Base-by-base conservation (phyloP, 139 green algal genomes). In the Coelastrella sp. region DNA sequence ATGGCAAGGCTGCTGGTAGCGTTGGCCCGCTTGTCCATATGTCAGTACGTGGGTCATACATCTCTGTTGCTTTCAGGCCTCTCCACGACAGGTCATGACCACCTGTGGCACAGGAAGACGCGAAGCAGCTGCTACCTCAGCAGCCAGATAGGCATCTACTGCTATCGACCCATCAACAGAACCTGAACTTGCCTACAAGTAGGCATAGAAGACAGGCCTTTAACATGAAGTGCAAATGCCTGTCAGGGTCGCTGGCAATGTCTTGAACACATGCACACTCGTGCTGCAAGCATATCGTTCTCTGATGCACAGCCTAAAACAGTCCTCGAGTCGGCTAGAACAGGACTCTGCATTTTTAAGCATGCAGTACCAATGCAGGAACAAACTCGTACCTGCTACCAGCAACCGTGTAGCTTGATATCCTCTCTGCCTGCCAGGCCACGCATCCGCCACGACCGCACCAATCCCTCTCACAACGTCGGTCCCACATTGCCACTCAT, bases 11-110 rank as follows among this genome's bases (percentile, higher is more conserved):
- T 6, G 78, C 57, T 23, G 94, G 94, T 89, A 96, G 91, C 0
- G 83, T 19, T 10, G 88, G 87, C 0, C 91, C 94, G 16, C 58
- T 22, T 3, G 47, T 73, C 95, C 95, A 96, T 17, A n/a, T n/a
- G 73, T 96, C 93, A 59, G 32, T 77, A 3, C 47, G 57, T 0
- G 90, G 88, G 32, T 95, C 78, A 47, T 96, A 96, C 81, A 96
- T 57, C 87, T 97, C 94, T 10, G 92, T 90, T 4, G 86, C 92
- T 56, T 91, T 94, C 68, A 93, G 80, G 19, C 78, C 85, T 4
- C 91, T 64, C 91, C 91, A 93, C 4, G 68, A 83, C n/a, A 85
- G 19, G 80, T 93, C 91, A 47, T 93, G 91, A 20, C 91, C 91
- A 65, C 91, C 91, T 92, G 86, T 11, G 20, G 32, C n/a, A 47